These are phyloP conservation scores for Vitis vinifera DNA, from an alignment of 164 flowering plant genomes.

Conservation along the genomic window DNA sequence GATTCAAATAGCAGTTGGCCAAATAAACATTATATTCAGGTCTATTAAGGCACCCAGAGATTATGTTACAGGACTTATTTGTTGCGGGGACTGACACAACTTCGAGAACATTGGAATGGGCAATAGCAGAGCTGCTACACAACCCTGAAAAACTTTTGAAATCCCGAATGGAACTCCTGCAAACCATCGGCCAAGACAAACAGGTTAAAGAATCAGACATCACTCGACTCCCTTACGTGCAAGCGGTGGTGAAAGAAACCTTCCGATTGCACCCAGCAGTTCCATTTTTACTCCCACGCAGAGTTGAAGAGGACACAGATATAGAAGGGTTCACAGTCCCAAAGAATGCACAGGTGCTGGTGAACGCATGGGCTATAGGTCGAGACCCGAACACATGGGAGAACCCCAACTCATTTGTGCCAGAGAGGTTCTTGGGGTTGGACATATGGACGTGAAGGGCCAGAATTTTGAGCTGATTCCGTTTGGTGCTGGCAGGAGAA, in stretches of 20 bases:
- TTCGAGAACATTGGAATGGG: constrained; percentile 35
- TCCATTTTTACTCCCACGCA: constrained; percentile 26
- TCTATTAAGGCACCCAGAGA: too few relatives aligned
- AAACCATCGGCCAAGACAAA: constrained; percentile 24
- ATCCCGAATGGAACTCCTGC: constrained; percentile 22
- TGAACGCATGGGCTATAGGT: constrained; percentile 31
- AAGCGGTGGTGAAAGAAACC: constrained; percentile 32
- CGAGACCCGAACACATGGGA: constrained; percentile 30
- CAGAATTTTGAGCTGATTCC: constrained; percentile 23
- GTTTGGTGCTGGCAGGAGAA: constrained; percentile 26
- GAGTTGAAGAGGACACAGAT: constrained; percentile 2
- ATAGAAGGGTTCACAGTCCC: constrained; percentile 28
- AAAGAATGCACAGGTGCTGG: constrained; percentile 22
- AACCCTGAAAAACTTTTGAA: constrained; percentile 15
- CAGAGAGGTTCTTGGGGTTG: constrained; percentile 33
- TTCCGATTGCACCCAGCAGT: constrained; percentile 28
- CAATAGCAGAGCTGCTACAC: constrained; percentile 30
- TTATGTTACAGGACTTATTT: constrained; percentile 20
- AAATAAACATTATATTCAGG: too few relatives aligned
- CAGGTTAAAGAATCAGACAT: constrained; percentile 22
- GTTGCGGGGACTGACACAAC: constrained; percentile 31
- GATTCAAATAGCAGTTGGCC: too few relatives aligned
- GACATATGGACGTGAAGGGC: constrained; percentile 25
- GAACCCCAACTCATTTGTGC: constrained; percentile 18
- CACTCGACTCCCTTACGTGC: constrained; percentile 26